Base-by-base conservation (phyloP, 2,329 filamentous ascomycete species). In the Arthrobotrys entomopaga region DNA sequence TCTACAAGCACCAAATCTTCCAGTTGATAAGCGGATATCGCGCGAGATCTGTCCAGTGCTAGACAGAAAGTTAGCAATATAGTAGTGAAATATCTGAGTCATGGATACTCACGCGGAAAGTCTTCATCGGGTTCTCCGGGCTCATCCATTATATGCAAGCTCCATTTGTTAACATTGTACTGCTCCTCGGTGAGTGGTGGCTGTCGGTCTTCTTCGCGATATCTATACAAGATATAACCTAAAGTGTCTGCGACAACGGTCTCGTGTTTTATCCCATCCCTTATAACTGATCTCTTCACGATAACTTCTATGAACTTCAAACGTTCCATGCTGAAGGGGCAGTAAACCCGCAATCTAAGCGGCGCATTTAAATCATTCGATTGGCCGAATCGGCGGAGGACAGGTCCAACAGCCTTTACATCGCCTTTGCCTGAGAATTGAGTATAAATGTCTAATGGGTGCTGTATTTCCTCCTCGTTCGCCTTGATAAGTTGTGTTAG, bases 61-160 rank as follows among this genome's bases (percentile, higher is more conserved):
- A 43, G 20, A 38, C 2, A 15, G n/a, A 46, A 22, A 38, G 48
- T 69, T 43, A 76, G 54, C 48, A 22, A 11, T 20, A 2, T 50
- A 16, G 13, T 50, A n/a, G 20, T 16, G 4, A 43, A 34, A 49
- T 4, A 19, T 6, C 16, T 34, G 4, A 42, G 10, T 7, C 16
- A 11, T 52, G n/a, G 20, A 46, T 29, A 20, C 75, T 64, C 72
- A 77, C 75, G 77, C 34, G 91, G 91, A 77, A 95, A 95, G 79
- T 95, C 92, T 77, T 92, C 90, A 77, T 96, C 91, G 0, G 94
- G 89, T 79, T 95, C 91, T 56, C 90, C 92, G 65, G 91, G 91
- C 79, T 95, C 85, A 22, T 79, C 89, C 1, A 93, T 91, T 88
- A 96, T 93, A 46, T 91, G 87, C 65, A 96, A 82, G 22, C 89